Conservation (phyloP, 1,284 basidiomycete species). For the Pholiota adiposa region DNA sequence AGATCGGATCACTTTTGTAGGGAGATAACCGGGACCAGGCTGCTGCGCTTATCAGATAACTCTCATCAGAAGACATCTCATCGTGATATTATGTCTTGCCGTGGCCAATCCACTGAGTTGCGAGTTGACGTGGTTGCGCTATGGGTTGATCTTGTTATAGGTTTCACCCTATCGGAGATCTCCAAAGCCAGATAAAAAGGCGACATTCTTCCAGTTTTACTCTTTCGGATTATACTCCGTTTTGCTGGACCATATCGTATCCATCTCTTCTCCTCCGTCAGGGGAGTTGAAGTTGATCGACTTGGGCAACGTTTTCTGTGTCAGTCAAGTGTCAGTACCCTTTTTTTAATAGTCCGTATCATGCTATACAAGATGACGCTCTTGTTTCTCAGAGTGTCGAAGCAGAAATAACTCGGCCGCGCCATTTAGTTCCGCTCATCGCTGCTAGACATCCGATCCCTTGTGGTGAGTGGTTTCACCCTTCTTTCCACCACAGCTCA, state of each 20-base stretch:
- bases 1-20: slow-evolving; percentile 9
- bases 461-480: not conserved
- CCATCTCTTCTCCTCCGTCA: not conserved
- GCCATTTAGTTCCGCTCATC: not conserved
- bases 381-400: not conserved
- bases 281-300: not conserved
- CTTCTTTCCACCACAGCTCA: not conserved
- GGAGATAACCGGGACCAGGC: slow-evolving; percentile 15
- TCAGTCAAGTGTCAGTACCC: not conserved
- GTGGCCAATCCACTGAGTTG: not conserved
- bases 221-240: not conserved
- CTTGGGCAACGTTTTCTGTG: not conserved
- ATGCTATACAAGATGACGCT: not conserved
- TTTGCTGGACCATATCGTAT: not conserved
- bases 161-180: slow-evolving; percentile 8
- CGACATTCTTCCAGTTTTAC: slow-evolving; percentile 10
- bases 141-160: slow-evolving; percentile 12
- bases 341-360: not conserved
- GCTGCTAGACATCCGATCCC: slow-evolving; percentile 1
- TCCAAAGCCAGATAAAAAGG: slow-evolving; percentile 12
- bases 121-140: slow-evolving; percentile 8
- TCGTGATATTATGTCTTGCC: slow-evolving; percentile 10
- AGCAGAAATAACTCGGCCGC: not conserved
- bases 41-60: slow-evolving; percentile 20
- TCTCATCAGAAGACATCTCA: slow-evolving; percentile 12